Conservation (phyloP, 352 stramenopile species). For the Phytophthora ramorum region DNA sequence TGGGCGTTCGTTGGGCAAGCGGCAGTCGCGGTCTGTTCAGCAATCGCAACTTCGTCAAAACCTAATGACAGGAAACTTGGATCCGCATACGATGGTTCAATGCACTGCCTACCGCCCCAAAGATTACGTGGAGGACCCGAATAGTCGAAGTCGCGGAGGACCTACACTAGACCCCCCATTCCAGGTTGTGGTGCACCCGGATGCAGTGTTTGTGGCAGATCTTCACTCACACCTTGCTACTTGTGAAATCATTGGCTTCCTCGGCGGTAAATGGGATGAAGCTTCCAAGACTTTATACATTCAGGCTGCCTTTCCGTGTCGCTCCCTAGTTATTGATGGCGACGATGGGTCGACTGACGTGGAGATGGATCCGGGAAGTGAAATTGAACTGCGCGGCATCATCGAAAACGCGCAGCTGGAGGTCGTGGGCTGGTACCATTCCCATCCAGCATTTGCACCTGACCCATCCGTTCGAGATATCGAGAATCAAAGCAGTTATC, state of each 20-base stretch:
- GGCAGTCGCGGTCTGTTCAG: slow-evolving; percentile 71
- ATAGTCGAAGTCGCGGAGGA: slow-evolving; percentile 54
- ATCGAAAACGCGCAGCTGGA: slow-evolving; percentile 90
- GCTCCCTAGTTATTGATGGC: slow-evolving; percentile 87
- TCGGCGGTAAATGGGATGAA: slow-evolving; percentile 92
- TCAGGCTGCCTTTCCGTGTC: slow-evolving; percentile 94
- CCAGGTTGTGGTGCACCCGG: slow-evolving; percentile 87
- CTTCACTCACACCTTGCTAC: slow-evolving; percentile 93
- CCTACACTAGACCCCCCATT: slow-evolving; percentile 81
- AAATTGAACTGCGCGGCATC: slow-evolving; percentile 92
- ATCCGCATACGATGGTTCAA: slow-evolving; percentile 90
- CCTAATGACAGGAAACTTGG: slow-evolving; percentile 71
- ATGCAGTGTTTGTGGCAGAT: slow-evolving; percentile 92
- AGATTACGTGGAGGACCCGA: slow-evolving; percentile 41
- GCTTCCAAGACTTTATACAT: slow-evolving; percentile 89
- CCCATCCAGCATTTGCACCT: slow-evolving; percentile 93
- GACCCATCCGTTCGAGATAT: slow-evolving; percentile 95
- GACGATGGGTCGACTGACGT: slow-evolving; percentile 94
- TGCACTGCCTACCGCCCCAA: slow-evolving; percentile 70
- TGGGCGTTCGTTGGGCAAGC: slow-evolving; percentile 49
- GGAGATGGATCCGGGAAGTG: slow-evolving; percentile 94
- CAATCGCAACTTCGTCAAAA: slow-evolving; percentile 86
- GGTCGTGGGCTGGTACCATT: slow-evolving; percentile 97
- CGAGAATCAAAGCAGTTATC: slow-evolving; percentile 94
- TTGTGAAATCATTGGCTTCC: slow-evolving; percentile 95